Percentiles rank a stretch among this genome's conserved stretches.
phyloP scores from a whole-genome alignment of 2,329 filamentous ascomycete genomes.

The Aspergillus nomiae region DNA sequence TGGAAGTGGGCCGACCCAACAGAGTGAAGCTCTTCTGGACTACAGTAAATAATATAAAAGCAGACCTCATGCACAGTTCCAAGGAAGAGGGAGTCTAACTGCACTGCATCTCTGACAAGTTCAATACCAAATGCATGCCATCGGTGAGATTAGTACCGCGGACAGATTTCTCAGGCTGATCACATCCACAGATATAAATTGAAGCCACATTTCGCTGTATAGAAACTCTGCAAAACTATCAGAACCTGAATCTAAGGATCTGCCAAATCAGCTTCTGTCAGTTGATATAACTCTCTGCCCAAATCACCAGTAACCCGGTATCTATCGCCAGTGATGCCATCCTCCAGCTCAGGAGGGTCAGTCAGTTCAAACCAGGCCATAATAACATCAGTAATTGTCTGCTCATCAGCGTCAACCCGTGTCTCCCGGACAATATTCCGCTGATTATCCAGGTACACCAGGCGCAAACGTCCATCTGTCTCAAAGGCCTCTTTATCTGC shows the following conservation, averaged over 20 bases:
- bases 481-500: conserved; percentile 6
- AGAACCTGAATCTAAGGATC: neutral
- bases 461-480: conserved; percentile 6
- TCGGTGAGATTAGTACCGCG: too few species aligned
- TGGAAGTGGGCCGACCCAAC: too few species aligned
- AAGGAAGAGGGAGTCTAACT: too few species aligned
- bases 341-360: neutral
- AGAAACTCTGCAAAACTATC: neutral
- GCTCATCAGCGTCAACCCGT: neutral
- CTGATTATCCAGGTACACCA: conserved; percentile 12
- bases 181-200: neutral
- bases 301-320: conserved; percentile 21
- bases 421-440: conserved; percentile 11
- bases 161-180: too few species aligned
- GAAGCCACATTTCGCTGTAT: neutral
- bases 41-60: too few species aligned
- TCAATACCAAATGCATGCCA: too few species aligned
- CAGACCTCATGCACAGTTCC: too few species aligned
- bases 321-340: conserved; percentile 9
- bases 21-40: too few species aligned
- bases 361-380: conserved; percentile 3
- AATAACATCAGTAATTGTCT: conserved; percentile 6
- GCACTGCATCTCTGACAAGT: too few species aligned
- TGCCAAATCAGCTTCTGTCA: conserved; percentile 3
- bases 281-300: conserved; percentile 9